A percentile compares a stretch with the other conserved stretches of the same genome.
These are phyloP conservation scores for Lactarius hengduanensis DNA, from an alignment of 768 basidiomycete species.

Conservation along the genomic window DNA sequence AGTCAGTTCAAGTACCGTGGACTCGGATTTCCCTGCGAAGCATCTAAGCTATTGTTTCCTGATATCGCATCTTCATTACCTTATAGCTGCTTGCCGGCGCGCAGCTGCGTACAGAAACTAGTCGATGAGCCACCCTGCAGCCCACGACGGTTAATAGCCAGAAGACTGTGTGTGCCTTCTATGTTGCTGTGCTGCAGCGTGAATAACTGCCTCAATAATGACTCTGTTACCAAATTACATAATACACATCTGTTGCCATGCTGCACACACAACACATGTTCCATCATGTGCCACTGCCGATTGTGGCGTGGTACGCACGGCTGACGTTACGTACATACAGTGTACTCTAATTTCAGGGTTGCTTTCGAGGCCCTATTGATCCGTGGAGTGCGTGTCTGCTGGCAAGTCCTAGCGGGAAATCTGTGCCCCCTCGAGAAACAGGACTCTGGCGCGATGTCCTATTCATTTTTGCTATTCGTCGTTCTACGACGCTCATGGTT, in stretches of 20 bases:
- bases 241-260: neutral
- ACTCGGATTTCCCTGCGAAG: slow-evolving; percentile 3
- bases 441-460: neutral
- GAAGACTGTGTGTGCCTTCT: neutral
- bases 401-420: too few species aligned
- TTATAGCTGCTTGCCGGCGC: neutral
- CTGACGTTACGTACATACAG: too few species aligned
- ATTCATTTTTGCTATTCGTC: neutral
- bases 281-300: neutral
- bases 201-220: neutral
- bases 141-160: neutral
- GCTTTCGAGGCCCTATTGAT: neutral
- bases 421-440: neutral
- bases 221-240: neutral
- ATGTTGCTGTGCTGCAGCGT: neutral
- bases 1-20: neutral
- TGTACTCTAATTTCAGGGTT: neutral
- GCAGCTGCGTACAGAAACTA: neutral
- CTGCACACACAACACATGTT: neutral
- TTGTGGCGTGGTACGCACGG: too few species aligned
- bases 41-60: slow-evolving; percentile 4
- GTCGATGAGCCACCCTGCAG: neutral
- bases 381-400: neutral
- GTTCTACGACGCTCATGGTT: too few species aligned
- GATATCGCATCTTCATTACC: neutral